Evolutionary conservation across 2,329 filamentous ascomycete genomes (phyloP), one percentile per base, ranked within the genome.

Genomic region (Geosmithia morbida): DNA sequence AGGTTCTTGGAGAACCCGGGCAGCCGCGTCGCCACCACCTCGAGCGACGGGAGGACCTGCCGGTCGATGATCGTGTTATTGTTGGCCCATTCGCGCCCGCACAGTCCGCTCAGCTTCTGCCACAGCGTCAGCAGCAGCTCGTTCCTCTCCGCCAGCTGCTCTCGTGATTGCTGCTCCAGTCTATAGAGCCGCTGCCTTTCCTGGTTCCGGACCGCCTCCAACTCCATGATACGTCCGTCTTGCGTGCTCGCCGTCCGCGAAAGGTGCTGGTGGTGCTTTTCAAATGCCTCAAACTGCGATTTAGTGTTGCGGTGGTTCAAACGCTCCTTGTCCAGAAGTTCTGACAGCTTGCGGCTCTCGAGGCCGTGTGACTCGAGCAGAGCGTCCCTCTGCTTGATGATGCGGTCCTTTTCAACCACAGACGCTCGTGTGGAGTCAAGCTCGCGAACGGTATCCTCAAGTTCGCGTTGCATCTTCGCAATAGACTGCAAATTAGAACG

Each of bases 1-100:
- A 98, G 74, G 60, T 96, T 97, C 62, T 89, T 87, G 58, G 84
- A 86, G 66, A 97, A 97, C 1, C 85, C 86, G 0, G 85, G 83
- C 4, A 97, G 73, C 65, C 92, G 87, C 45, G 82, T 89, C 1
- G 82, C 80, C 51, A 98, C 85, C 14, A 88, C 81, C 57, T 96
- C 90, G 33, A 94, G 73, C 13, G 84, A 87, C 0, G 89, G 87
- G 7, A 94, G 68, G 1, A 77, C 79, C 50, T 90, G 85, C 18
- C 88, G 87, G 56, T 92, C 90, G 59, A 97, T 85, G 20, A 95
- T 77, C 48, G 83, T 84, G 62, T 97, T 89, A 57, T 83, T 81
- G 61, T 95, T 85, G 4, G 85, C 79, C 90, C 92, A 98, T 59
- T 97, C 92, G 0, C 80, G 76, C 11, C 92, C 92, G 57, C 92